Evolutionary conservation across 176 grass and related monocot genomes (phyloP).

Genomic region (Zizania latifolia): DNA sequence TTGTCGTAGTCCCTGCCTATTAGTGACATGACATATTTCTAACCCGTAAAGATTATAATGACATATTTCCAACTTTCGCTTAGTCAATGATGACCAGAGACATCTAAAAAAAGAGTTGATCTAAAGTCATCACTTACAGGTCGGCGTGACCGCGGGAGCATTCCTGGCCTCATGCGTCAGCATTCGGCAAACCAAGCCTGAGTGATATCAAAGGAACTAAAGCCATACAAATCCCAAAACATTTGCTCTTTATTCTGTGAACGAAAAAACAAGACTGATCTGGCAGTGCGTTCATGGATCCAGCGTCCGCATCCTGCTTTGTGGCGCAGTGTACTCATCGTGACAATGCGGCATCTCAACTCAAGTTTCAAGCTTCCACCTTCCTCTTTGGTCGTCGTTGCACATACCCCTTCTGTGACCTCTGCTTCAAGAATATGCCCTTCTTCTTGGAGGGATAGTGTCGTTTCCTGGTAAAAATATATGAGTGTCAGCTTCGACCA

Average conservation of each 20-base stretch:
- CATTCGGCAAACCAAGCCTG: background rate
- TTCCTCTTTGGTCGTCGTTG: conserved; percentile 11
- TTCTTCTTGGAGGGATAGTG: conserved; percentile 26
- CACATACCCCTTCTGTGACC: conserved; percentile 12
- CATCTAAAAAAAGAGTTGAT: background rate
- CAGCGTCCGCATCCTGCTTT: background rate
- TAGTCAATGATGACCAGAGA: background rate
- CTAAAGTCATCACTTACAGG: background rate
- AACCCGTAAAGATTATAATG: no score
- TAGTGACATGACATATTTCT: no score
- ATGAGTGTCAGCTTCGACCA: background rate
- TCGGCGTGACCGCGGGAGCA: background rate
- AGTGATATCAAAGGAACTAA: conserved; percentile 8
- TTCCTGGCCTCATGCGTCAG: background rate
- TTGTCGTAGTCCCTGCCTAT: no score
- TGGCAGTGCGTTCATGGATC: background rate
- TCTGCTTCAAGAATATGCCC: conserved; percentile 32
- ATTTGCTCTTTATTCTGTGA: conserved; percentile 29
- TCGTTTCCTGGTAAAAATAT: conserved; percentile 23
- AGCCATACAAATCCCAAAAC: background rate
- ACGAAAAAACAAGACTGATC: background rate
- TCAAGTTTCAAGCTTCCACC: conserved; percentile 18
- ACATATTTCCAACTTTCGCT: no score
- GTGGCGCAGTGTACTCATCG: background rate
- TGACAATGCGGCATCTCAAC: background rate